Evolutionary conservation across 805 yeast genomes (phyloP).

Genomic region (Kazachstania africana): DNA sequence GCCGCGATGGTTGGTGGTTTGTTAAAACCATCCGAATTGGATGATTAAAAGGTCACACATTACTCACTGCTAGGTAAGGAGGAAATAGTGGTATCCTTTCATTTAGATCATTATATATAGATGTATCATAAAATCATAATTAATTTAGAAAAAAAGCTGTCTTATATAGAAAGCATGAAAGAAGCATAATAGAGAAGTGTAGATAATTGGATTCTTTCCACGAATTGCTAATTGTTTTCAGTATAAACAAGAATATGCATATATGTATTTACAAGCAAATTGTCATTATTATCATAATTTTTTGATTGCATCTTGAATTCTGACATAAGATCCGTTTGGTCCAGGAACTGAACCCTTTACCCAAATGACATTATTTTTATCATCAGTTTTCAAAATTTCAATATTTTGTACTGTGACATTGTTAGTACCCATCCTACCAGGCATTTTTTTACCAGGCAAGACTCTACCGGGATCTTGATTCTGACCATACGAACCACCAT

Average conservation of each 20-base stretch:
- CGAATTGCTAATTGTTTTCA: no score
- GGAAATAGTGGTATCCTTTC: no score
- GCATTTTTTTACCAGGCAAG: slow-evolving; percentile 95
- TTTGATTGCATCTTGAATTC: slow-evolving; percentile 69
- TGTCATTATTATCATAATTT: slow-evolving; percentile 6
- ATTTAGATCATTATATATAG: not conserved
- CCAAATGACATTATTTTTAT: slow-evolving; percentile 66
- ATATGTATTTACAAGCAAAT: no score
- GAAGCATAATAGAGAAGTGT: not conserved
- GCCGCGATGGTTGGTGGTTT: slow-evolving; percentile 88
- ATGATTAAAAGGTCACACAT: slow-evolving; percentile 37
- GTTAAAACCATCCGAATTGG: slow-evolving; percentile 89
- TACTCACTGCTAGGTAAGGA: no score
- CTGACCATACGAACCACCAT: slow-evolving; percentile 95
- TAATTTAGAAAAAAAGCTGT: no score
- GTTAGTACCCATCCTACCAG: slow-evolving; percentile 88
- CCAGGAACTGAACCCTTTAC: slow-evolving; percentile 91
- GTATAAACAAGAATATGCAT: no score
- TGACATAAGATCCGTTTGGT: slow-evolving; percentile 63
- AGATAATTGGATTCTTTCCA: no score
- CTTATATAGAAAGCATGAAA: no score
- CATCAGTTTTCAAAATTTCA: slow-evolving; percentile 68
- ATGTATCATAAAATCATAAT: no score
- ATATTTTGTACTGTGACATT: slow-evolving; percentile 65
- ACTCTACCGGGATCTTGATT: slow-evolving; percentile 94